Percentiles rank a stretch among this genome's conserved stretches.
These are phyloP conservation scores for Cnidoscolus chayamansa DNA, from an alignment of 441 rosid genomes.

Conservation along the genomic window DNA sequence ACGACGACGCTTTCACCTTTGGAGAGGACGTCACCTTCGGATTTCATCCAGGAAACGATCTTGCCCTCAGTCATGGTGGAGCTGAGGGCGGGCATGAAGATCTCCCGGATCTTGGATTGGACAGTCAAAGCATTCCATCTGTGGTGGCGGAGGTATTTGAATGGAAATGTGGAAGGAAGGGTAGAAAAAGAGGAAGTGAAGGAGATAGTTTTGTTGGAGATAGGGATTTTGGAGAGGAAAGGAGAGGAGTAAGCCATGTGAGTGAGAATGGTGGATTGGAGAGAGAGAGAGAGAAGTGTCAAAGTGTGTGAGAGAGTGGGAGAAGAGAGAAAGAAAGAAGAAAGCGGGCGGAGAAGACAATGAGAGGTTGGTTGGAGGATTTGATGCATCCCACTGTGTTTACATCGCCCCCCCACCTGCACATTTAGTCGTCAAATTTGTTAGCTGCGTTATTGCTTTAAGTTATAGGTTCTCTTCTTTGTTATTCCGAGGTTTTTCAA, in stretches of 20 bases:
- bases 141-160: constrained; percentile 19
- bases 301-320: background rate
- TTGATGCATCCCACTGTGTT: constrained; percentile 33
- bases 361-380: constrained; percentile 46
- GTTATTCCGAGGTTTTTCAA: too few species aligned
- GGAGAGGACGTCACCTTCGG: constrained; percentile 85
- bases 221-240: constrained; percentile 38
- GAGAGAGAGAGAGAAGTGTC: constrained; percentile 16
- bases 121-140: constrained; percentile 34
- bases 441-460: background rate
- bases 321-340: background rate
- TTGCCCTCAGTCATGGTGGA: constrained; percentile 99
- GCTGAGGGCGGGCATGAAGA: constrained; percentile 97
- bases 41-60: constrained; percentile 91
- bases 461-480: too few species aligned
- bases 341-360: constrained; percentile 77
- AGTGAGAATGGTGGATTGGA: background rate
- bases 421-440: background rate
- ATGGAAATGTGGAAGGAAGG: constrained; percentile 27
- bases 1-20: constrained; percentile 97
- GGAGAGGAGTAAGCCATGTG: constrained; percentile 26
- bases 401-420: constrained; percentile 33
- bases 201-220: constrained; percentile 35
- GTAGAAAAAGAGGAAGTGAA: constrained; percentile 34
- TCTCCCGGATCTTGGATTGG: constrained; percentile 82